Evolutionary conservation across 129 eudicot species (phyloP), one percentile per base, ranked within the genome.

Genomic region (Rutidosis leptorrhynchoides): DNA sequence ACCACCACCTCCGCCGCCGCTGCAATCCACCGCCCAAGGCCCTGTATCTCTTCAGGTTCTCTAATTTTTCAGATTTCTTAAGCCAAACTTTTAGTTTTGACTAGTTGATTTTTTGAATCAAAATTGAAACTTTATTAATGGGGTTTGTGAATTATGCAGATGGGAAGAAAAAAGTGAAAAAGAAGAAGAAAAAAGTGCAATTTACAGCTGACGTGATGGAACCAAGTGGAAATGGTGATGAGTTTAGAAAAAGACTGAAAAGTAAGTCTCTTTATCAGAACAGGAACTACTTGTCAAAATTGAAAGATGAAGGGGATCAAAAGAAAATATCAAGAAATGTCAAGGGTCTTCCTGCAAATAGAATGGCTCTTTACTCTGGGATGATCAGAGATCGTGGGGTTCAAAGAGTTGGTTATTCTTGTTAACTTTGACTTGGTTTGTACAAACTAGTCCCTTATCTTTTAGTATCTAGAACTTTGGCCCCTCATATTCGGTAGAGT

Each of bases 151-250:
- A 42, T 65, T 33, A 19, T 78, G 75, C 64, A 79, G 85, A 80
- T 52, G 87, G 74, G 40, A 78, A 65, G 70, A 72, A 72, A 42
- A 72, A 66, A 55, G 58, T 32, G 58, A 82, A 79, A 69, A 74
- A 67, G 63, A 88, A 67, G 63, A 88, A 82, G 81, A 90, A 90
- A 71, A 86, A 60, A 62, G 95, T 90, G 72, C 79, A 78, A 49
- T 90, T 90, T 81, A 92, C 97, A 32, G 83, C 80, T 49, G 95
- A 90, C 69, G 97, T 90, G 75, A 85, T 84, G 78, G 97, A 87
- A 68, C 95, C 97, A 33, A 64, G 16, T 26, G 93, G 97, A 20
- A 87, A 87, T 71, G 81, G 87, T n/a, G 93, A 90, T 26, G 87
- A 84, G 56, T 90, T 87, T 62, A 84, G 97, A 61, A 79, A 73